These are phyloP conservation scores for Aspergillus olivimuriae DNA, from an alignment of 495 filamentous ascomycete species.

Conservation along the genomic window DNA sequence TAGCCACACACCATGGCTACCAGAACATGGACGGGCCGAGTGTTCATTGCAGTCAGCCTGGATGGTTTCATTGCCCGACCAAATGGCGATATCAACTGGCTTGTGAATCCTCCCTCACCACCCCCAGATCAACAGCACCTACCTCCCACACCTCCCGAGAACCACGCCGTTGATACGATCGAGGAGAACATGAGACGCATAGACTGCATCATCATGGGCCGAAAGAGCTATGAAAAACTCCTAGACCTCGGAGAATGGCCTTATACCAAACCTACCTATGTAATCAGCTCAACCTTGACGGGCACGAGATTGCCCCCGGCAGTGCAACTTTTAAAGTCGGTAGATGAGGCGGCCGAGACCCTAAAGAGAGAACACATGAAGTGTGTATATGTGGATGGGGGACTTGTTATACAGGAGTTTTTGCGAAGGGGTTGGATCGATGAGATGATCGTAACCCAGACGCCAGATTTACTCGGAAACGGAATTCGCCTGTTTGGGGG, in stretches of 20 bases:
- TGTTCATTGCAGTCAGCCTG: slow-evolving; percentile 10
- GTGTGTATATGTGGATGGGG: slow-evolving; percentile 10
- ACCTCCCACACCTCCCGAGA: neutral
- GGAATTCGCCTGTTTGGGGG: no score
- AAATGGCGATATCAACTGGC: slow-evolving; percentile 7
- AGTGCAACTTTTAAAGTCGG: neutral
- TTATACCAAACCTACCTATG: slow-evolving; percentile 3
- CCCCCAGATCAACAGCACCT: slow-evolving; percentile 2
- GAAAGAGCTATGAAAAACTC: slow-evolving; percentile 4
- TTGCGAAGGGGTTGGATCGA: slow-evolving; percentile 9
- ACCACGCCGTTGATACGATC: neutral
- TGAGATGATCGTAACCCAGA: no score
- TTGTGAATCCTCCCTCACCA: slow-evolving; percentile 1
- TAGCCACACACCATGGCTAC: no score
- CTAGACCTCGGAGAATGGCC: slow-evolving; percentile 4
- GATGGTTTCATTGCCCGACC: slow-evolving; percentile 8
- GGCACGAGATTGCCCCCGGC: neutral
- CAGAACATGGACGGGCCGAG: slow-evolving; percentile 3
- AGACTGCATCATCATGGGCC: slow-evolving; percentile 12
- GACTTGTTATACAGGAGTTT: slow-evolving; percentile 6
- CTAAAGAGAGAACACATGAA: neutral
- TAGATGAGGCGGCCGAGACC: neutral
- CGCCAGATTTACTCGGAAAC: no score
- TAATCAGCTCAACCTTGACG: slow-evolving; percentile 3
- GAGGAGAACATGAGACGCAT: slow-evolving; percentile 7